Conservation (phyloP, 2,329 filamentous ascomycete species). For the Hymenoscyphus occultus region DNA sequence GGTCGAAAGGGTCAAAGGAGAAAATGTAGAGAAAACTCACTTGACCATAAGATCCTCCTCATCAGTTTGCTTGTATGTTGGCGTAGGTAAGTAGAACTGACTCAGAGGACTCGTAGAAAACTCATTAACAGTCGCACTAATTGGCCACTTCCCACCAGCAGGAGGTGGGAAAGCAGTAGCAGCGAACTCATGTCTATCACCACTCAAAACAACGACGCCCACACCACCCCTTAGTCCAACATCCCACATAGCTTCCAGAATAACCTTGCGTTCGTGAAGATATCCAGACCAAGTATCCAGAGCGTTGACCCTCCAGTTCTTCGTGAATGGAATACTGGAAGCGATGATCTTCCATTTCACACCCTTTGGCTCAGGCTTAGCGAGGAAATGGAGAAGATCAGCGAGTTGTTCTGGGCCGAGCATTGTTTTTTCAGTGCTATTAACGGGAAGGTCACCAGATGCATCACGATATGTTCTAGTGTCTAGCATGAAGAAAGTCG, state of each 20-base stretch:
- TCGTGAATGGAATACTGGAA: conserved; percentile 90
- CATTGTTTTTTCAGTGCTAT: conserved; percentile 75
- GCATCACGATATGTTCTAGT: conserved; percentile 81
- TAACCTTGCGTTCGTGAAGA: conserved; percentile 69
- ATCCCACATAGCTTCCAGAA: conserved; percentile 92
- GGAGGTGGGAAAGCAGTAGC: conserved; percentile 76
- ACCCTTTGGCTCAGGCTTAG: conserved; percentile 66
- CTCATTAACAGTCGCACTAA: conserved; percentile 71
- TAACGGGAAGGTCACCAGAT: conserved; percentile 56
- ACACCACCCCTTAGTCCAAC: conserved; percentile 66
- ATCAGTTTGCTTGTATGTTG: conserved; percentile 79
- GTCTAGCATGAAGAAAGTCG: conserved; percentile 92
- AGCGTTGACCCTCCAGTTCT: conserved; percentile 90
- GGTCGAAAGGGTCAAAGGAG: background rate
- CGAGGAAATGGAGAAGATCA: conserved; percentile 76
- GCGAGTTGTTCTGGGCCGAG: conserved; percentile 75
- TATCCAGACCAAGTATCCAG: conserved; percentile 95
- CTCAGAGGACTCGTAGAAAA: conserved; percentile 88
- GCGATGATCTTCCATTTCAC: conserved; percentile 93
- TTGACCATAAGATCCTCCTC: conserved; percentile 80
- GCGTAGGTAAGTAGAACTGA: conserved; percentile 87
- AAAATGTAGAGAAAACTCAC: conserved; percentile 48
- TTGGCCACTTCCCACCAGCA: conserved; percentile 57
- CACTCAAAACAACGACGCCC: conserved; percentile 80
- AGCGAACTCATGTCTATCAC: conserved; percentile 95